Evolutionary conservation across 2,329 filamentous ascomycete species (phyloP).

Genomic region (Aotearoamyces nothofagi): DNA sequence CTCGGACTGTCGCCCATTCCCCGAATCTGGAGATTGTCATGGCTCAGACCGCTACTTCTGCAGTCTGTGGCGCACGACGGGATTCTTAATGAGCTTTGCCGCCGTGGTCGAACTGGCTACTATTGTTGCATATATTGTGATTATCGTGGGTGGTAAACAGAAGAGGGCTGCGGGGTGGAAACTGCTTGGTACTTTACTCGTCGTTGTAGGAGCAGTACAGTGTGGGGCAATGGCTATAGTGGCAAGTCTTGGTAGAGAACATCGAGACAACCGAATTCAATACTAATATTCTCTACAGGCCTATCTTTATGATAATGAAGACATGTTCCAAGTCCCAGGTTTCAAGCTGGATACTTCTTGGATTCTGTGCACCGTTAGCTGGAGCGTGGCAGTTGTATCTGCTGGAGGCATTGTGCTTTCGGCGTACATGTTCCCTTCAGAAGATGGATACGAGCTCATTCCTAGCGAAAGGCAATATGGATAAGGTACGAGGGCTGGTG

Average conservation of each 20-base stretch:
- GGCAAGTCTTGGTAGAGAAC: constrained; percentile 35
- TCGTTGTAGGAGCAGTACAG: constrained; percentile 51
- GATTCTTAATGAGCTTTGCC: constrained; percentile 75
- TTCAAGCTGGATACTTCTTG: constrained; percentile 73
- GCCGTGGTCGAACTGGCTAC: constrained; percentile 70
- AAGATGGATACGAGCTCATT: constrained; percentile 77
- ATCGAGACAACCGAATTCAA: constrained; percentile 3
- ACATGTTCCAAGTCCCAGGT: constrained; percentile 62
- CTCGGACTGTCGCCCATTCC: constrained; percentile 46
- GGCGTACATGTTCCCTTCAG: constrained; percentile 55
- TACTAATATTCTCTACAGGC: constrained; percentile 34
- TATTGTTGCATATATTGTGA: constrained; percentile 64
- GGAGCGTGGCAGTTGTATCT: constrained; percentile 32
- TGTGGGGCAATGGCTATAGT: constrained; percentile 69
- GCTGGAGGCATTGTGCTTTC: constrained; percentile 48
- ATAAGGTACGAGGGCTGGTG: background rate
- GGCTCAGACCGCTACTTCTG: constrained; percentile 57
- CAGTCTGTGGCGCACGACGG: constrained; percentile 77
- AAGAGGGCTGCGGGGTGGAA: constrained; percentile 75
- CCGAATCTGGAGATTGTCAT: constrained; percentile 47
- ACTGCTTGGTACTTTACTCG: constrained; percentile 50
- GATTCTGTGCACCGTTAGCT: constrained; percentile 49
- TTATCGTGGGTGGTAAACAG: constrained; percentile 64
- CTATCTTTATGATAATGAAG: constrained; percentile 70
- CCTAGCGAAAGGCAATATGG: constrained; percentile 21